Percentiles rank a stretch among this genome's conserved stretches.
These are phyloP conservation scores for Peterozyma toletana DNA, from an alignment of 805 yeast species.

Conservation along the genomic window DNA sequence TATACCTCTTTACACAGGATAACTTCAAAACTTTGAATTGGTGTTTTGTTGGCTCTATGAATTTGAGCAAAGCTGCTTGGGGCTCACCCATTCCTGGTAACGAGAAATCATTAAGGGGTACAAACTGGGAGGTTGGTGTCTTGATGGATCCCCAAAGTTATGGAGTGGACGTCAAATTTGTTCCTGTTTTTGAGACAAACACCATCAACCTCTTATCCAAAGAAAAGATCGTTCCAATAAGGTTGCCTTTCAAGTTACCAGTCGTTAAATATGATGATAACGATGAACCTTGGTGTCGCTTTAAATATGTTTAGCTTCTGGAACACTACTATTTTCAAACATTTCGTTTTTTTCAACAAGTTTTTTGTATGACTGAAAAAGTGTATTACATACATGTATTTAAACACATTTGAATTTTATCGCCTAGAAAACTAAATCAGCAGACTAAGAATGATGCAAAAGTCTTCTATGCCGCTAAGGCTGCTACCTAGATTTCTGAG, in stretches of 20 bases:
- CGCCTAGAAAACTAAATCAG: too few species aligned
- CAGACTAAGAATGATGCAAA: too few species aligned
- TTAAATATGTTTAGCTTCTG: background rate
- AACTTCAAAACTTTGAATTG: conserved; percentile 47
- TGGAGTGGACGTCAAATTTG: conserved; percentile 18
- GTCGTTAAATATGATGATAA: conserved; percentile 26
- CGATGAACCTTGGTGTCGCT: conserved; percentile 46
- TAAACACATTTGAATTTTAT: too few species aligned
- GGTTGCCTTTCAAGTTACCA: conserved; percentile 52
- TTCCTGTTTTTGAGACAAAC: conserved; percentile 39
- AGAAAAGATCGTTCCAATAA: conserved; percentile 25
- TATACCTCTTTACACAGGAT: conserved; percentile 50
- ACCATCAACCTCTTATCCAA: conserved; percentile 3
- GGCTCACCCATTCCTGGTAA: conserved; percentile 36
- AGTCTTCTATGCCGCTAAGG: too few species aligned
- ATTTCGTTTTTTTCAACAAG: too few species aligned
- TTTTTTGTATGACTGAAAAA: too few species aligned
- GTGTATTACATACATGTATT: too few species aligned
- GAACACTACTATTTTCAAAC: too few species aligned
- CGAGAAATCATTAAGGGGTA: conserved; percentile 6
- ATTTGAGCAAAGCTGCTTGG: conserved; percentile 78
- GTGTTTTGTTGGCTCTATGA: conserved; percentile 70
- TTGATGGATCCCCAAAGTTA: conserved; percentile 28
- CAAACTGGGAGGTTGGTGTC: conserved; percentile 41
- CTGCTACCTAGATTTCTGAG: too few species aligned